Percentiles rank a stretch among this genome's conserved stretches.
These are phyloP conservation scores for Tylopilus cervinicoccineus DNA, from an alignment of 768 basidiomycete species.

Conservation along the genomic window DNA sequence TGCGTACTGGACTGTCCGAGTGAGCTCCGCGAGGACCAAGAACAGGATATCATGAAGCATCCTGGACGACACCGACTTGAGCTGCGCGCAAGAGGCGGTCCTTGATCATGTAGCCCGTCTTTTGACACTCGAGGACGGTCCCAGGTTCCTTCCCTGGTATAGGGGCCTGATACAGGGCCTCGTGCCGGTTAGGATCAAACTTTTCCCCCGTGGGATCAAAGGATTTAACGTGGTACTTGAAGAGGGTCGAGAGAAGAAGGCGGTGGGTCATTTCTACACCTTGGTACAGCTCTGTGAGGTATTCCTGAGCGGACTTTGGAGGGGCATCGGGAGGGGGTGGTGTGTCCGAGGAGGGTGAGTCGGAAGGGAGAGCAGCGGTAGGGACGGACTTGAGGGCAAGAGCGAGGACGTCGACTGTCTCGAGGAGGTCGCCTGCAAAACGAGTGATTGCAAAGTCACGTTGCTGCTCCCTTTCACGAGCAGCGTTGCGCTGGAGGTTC, in stretches of 20 bases:
- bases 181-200: conserved; percentile 94
- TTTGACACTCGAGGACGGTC: conserved; percentile 86
- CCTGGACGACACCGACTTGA: conserved; percentile 93
- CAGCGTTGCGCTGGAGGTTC: conserved; percentile 89
- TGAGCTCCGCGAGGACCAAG: background rate
- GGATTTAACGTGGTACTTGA: conserved; percentile 86
- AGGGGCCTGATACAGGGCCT: conserved; percentile 92
- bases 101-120: conserved; percentile 92
- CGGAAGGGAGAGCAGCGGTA: conserved; percentile 36
- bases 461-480: conserved; percentile 88
- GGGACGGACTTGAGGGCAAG: conserved; percentile 83
- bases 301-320: conserved; percentile 50
- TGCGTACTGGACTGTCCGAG: background rate
- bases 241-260: conserved; percentile 82
- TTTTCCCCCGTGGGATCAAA: conserved; percentile 90
- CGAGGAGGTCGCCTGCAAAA: conserved; percentile 87
- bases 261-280: conserved; percentile 94
- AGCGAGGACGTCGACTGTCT: conserved; percentile 86
- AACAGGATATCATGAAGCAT: conserved; percentile 35
- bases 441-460: conserved; percentile 90
- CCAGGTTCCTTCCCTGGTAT: conserved; percentile 88
- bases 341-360: conserved; percentile 23
- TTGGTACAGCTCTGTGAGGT: conserved; percentile 69
- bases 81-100: conserved; percentile 90
- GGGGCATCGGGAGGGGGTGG: conserved; percentile 29